Percentiles rank a stretch among this genome's conserved stretches.
phyloP scores from a whole-genome alignment of 2,329 filamentous ascomycete species.

The Colletotrichum sp. region DNA sequence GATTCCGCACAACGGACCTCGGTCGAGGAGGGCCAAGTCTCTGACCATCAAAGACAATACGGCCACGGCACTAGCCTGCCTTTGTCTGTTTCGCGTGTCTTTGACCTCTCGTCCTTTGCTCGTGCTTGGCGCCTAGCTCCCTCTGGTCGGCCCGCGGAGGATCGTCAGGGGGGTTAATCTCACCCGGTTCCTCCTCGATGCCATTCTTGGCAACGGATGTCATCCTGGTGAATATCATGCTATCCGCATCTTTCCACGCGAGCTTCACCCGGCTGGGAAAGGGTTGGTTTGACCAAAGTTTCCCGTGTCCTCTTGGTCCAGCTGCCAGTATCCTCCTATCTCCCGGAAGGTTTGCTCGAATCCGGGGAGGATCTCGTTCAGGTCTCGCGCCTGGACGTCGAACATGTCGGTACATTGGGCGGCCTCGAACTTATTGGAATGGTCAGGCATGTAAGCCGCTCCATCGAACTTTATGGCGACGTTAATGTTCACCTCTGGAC shows the following conservation, averaged over 20 bases:
- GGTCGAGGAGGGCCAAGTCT: background rate
- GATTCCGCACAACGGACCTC: background rate
- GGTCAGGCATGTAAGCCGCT: background rate
- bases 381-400: background rate
- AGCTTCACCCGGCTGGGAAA: background rate
- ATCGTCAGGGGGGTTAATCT: background rate
- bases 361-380: constrained; percentile 6
- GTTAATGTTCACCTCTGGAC: background rate
- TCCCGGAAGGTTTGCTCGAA: constrained; percentile 6
- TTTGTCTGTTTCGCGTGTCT: background rate
- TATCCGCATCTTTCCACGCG: background rate
- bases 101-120: background rate
- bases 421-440: background rate
- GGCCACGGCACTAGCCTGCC: background rate
- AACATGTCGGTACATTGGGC: constrained; percentile 11
- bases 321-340: constrained; percentile 14
- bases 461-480: constrained; percentile 12
- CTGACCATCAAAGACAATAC: background rate
- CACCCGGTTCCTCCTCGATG: background rate
- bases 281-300: background rate
- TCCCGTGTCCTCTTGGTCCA: background rate
- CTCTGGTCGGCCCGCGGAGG: background rate
- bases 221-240: background rate
- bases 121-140: background rate
- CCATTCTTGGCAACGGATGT: background rate